A percentile compares a stretch with the other conserved stretches of the same genome.
phyloP scores from a whole-genome alignment of 805 yeast species.

The Kodamaea lidongshanica region DNA sequence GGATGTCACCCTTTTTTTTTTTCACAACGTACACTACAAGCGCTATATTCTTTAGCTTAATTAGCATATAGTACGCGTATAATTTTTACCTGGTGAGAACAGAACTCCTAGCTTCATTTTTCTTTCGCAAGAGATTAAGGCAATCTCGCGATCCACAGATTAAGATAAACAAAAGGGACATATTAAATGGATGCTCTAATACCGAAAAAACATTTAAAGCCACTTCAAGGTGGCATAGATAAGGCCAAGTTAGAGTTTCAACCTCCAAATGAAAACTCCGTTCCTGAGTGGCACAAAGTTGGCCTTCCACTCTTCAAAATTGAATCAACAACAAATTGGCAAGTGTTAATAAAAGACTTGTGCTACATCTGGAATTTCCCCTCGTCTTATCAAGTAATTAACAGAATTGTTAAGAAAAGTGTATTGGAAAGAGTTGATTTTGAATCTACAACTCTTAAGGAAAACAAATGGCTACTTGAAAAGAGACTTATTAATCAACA shows the following conservation, averaged over 20 bases:
- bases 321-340: slow-evolving; percentile 7
- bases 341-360: slow-evolving; percentile 27
- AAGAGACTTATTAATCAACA: slow-evolving; percentile 14
- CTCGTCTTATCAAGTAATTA: slow-evolving; percentile 36
- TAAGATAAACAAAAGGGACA: slow-evolving; percentile 5
- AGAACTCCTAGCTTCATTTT: too few relatives aligned
- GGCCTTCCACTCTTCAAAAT: slow-evolving; percentile 10
- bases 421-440: slow-evolving; percentile 15
- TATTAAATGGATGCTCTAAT: slow-evolving; percentile 3
- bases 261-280: background rate
- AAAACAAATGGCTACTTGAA: slow-evolving; percentile 20
- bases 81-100: too few relatives aligned
- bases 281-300: slow-evolving; percentile 5
- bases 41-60: too few relatives aligned
- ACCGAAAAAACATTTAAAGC: slow-evolving; percentile 1
- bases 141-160: too few relatives aligned
- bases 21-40: too few relatives aligned
- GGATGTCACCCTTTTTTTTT: too few relatives aligned
- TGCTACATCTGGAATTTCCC: slow-evolving; percentile 34
- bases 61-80: too few relatives aligned
- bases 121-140: background rate
- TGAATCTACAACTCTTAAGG: slow-evolving; percentile 10
- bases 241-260: slow-evolving; percentile 1
- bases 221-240: background rate
- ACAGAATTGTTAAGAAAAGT: slow-evolving; percentile 19